These are phyloP conservation scores for Hypoxylon rubiginosum DNA, from an alignment of 2,329 filamentous ascomycete species.

Conservation along the genomic window DNA sequence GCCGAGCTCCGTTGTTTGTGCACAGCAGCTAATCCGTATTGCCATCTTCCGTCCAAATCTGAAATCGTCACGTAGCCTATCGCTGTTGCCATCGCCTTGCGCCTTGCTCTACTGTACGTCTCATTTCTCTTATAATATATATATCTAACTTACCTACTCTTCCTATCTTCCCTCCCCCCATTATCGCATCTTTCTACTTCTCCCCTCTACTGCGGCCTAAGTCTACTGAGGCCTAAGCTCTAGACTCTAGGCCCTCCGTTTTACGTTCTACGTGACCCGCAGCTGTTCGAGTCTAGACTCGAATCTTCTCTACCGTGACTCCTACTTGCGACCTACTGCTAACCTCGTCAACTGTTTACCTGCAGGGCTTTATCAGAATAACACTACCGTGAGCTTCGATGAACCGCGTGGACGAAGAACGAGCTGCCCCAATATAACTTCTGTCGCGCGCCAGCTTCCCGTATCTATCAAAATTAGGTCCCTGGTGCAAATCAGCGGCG, in stretches of 20 bases:
- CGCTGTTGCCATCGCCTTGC: neutral
- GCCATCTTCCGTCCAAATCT: neutral
- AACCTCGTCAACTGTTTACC: neutral
- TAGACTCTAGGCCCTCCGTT: neutral
- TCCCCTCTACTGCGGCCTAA: no score
- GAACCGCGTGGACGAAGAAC: neutral
- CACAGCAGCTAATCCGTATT: neutral
- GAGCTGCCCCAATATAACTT: neutral
- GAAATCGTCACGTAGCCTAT: neutral
- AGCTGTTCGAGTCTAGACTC: neutral
- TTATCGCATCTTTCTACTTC: neutral
- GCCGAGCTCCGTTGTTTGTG: slow-evolving; percentile 1
- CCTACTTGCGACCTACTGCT: neutral
- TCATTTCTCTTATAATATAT: neutral
- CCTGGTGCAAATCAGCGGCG: neutral
- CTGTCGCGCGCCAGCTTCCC: neutral
- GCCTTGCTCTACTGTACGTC: neutral
- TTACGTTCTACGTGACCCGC: neutral
- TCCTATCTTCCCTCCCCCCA: neutral
- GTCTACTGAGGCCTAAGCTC: neutral
- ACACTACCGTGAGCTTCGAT: neutral
- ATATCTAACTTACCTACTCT: neutral
- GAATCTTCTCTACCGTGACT: neutral
- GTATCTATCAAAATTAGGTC: neutral
- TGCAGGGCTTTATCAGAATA: neutral